Percentiles rank a stretch among this genome's conserved stretches.
Conservation (phyloP, 495 filamentous ascomycete species). For the Lophiotrema nucula region DNA sequence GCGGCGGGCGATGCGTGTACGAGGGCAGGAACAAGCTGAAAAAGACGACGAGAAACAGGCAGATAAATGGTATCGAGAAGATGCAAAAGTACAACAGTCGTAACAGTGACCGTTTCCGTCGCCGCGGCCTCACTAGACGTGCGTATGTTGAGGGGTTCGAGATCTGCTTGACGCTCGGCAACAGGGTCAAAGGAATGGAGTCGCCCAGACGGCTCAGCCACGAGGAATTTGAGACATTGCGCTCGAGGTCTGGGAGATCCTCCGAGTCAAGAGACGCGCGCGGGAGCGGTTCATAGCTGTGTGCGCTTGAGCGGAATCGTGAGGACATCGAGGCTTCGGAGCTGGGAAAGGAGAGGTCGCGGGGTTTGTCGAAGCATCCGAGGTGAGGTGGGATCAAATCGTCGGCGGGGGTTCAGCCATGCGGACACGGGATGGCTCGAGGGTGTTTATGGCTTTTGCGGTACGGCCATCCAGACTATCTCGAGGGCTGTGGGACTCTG, state of each 20-base stretch:
- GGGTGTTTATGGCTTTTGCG: not conserved
- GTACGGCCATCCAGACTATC: too few species aligned
- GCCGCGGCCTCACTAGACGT: slow-evolving; percentile 18
- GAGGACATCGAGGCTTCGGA: slow-evolving; percentile 20
- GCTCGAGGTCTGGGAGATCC: slow-evolving; percentile 8
- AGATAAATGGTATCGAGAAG: slow-evolving; percentile 18
- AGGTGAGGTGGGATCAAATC: too few species aligned
- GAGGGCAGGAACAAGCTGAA: slow-evolving; percentile 22
- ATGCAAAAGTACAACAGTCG: slow-evolving; percentile 18
- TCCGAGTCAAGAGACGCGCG: slow-evolving; percentile 21
- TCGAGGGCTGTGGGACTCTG: too few species aligned
- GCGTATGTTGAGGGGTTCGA: slow-evolving; percentile 14
- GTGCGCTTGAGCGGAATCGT: slow-evolving; percentile 16
- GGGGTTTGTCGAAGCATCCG: too few species aligned
- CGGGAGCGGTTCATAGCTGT: slow-evolving; percentile 33
- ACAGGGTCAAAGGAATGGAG: not conserved
- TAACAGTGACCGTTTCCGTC: slow-evolving; percentile 14
- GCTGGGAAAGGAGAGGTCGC: too few species aligned
- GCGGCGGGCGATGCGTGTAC: slow-evolving; percentile 22
- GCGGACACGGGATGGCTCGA: not conserved
- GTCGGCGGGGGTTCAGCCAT: too few species aligned
- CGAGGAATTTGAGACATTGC: slow-evolving; percentile 6
- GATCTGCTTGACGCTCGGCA: slow-evolving; percentile 6
- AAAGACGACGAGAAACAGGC: slow-evolving; percentile 17
- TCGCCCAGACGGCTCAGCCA: slow-evolving; percentile 8